Conservation (phyloP, 2,329 filamentous ascomycete genomes). For the Dactylonectria estremocensis region DNA sequence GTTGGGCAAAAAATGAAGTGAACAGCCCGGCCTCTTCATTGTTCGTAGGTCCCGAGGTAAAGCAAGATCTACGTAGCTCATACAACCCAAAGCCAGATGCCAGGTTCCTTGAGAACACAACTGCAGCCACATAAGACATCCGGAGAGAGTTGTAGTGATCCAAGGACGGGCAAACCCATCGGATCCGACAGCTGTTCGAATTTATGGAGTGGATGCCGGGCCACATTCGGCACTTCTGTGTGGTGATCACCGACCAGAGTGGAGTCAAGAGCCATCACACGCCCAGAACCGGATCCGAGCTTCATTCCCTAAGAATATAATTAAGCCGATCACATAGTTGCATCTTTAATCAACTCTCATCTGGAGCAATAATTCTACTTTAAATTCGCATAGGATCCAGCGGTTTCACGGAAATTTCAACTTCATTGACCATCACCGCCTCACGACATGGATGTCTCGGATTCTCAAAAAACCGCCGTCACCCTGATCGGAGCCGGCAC, state of each 20-base stretch:
- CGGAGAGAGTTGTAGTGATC: not conserved
- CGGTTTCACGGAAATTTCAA: not conserved
- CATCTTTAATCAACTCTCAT: not conserved
- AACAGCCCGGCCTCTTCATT: too few relatives aligned
- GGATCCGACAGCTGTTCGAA: not conserved
- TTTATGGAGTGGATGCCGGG: not conserved
- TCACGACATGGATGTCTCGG: conserved; percentile 35
- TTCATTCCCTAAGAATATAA: not conserved
- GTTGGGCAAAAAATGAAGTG: too few relatives aligned
- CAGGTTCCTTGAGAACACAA: too few relatives aligned
- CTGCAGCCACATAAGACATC: not conserved
- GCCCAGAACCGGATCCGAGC: not conserved
- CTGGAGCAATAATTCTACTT: not conserved
- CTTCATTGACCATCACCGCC: not conserved
- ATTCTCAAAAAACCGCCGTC: conserved; percentile 36
- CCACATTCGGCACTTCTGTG: not conserved
- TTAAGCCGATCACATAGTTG: too few relatives aligned
- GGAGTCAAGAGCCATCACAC: not conserved
- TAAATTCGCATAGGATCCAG: not conserved
- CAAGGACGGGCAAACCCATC: not conserved
- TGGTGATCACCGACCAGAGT: not conserved
- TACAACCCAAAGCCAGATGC: too few relatives aligned
- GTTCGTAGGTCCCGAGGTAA: too few relatives aligned
- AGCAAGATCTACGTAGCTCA: too few relatives aligned
- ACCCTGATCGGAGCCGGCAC: conserved; percentile 50